Evolutionary conservation across 2,329 filamentous ascomycete genomes (phyloP).

Genomic region (Huntiella decipiens): DNA sequence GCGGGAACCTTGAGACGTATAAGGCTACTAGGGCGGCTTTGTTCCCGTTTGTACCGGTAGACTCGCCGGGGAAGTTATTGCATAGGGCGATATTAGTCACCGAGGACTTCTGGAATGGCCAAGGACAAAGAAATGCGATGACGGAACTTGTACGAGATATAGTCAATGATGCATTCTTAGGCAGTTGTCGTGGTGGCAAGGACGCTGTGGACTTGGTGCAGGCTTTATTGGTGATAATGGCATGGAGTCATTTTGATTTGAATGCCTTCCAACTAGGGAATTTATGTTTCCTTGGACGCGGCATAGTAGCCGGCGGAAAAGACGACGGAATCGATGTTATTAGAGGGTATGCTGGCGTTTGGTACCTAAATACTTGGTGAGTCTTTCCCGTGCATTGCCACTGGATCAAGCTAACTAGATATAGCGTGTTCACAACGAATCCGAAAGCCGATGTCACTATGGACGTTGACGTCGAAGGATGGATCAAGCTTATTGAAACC

Average conservation of each 20-base stretch:
- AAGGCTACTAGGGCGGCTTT: too few relatives aligned
- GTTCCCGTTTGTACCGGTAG: too few relatives aligned
- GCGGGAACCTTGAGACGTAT: too few relatives aligned
- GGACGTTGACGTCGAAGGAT: constrained; percentile 25
- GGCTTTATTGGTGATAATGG: constrained; percentile 25
- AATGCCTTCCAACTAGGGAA: constrained; percentile 32
- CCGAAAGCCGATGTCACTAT: constrained; percentile 30
- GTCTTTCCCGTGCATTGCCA: constrained; percentile 12
- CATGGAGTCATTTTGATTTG: constrained; percentile 22
- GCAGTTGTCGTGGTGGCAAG: constrained; percentile 18
- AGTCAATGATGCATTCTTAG: constrained; percentile 20
- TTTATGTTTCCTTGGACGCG: constrained; percentile 23
- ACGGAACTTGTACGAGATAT: constrained; percentile 27
- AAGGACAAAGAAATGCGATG: constrained; percentile 25
- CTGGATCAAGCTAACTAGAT: neutral
- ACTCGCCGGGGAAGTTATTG: too few relatives aligned
- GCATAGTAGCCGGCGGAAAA: too few relatives aligned
- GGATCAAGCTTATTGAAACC: constrained; percentile 24
- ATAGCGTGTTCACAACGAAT: constrained; percentile 25
- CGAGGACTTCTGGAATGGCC: constrained; percentile 23
- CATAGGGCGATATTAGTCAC: constrained; percentile 26
- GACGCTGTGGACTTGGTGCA: constrained; percentile 29
- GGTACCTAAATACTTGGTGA: constrained; percentile 30
- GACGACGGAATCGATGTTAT: constrained; percentile 15
- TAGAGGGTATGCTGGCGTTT: constrained; percentile 29